Percentiles rank a stretch among this genome's conserved stretches.
phyloP scores from a whole-genome alignment of 495 filamentous ascomycete species.

The Penicillium longicatenatum region DNA sequence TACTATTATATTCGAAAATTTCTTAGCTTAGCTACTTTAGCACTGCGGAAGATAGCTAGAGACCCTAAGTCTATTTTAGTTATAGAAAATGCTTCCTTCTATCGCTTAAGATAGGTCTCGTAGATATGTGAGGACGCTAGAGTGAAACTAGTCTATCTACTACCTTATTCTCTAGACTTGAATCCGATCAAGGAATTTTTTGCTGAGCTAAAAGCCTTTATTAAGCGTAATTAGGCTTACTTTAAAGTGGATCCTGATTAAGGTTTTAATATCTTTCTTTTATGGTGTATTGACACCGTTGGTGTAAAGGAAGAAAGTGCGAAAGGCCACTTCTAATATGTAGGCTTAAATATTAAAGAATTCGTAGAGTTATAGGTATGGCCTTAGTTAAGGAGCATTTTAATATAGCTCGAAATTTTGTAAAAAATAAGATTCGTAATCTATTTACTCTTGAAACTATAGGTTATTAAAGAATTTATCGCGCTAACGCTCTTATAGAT shows the following conservation, averaged over 20 bases:
- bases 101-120: background rate
- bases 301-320: constrained; percentile 22
- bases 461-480: constrained; percentile 35
- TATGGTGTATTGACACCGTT: constrained; percentile 28
- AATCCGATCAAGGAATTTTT: constrained; percentile 36
- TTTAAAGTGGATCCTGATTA: constrained; percentile 36
- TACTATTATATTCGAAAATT: constrained; percentile 1
- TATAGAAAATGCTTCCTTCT: too few relatives aligned
- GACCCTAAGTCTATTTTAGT: constrained; percentile 8
- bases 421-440: too few relatives aligned
- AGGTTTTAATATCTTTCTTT: constrained; percentile 33
- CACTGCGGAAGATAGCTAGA: constrained; percentile 1
- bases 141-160: constrained; percentile 37
- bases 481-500: constrained; percentile 33
- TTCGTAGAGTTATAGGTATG: too few relatives aligned
- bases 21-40: constrained; percentile 6
- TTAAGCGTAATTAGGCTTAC: constrained; percentile 14
- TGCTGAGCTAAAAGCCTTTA: constrained; percentile 29
- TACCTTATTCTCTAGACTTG: constrained; percentile 26
- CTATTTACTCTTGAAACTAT: constrained; percentile 34
- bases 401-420: too few relatives aligned
- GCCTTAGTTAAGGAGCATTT: too few relatives aligned
- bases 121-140: constrained; percentile 37
- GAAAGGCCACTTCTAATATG: constrained; percentile 29
- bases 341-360: constrained; percentile 20